Evolutionary conservation across 2,329 filamentous ascomycete genomes (phyloP), one percentile per base, ranked within the genome.

Genomic region (Fusarium vanettenii): DNA sequence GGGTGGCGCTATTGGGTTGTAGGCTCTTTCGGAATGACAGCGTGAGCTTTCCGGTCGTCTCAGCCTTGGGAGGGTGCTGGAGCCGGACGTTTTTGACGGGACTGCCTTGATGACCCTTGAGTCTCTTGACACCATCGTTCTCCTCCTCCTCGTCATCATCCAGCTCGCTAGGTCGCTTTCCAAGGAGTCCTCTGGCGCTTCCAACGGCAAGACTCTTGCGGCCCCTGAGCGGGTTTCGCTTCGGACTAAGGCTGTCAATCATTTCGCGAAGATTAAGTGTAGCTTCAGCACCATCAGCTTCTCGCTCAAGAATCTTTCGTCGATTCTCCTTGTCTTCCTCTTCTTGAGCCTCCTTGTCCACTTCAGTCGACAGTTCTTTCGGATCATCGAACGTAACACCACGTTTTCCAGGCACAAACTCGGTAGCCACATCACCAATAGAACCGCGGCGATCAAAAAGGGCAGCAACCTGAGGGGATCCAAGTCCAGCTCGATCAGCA

Each of bases 131-230:
- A 16, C 90, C 89, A 71, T 90, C 89, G 33, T 85, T 85, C 45
- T 91, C 89, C 61, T 90, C 88, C 6, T 91, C 91, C 11, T 91
- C 89, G 14, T 75, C 73, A 1, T 89, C 86, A 71, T 95, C 93
- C 60, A 95, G 87, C 81, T 95, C 93, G 16, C 84, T 84, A 0
- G 93, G 93, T 57, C 93, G 88, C 81, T 95, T 95, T 8, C 93
- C 93, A 6, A 95, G 85, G 22, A 95, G 83, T 0, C 93, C 93
- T 71, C 86, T 91, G 16, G 93, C 93, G 76, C 92, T 93, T 45
- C 93, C 93, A 22, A 94, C 90, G 73, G 93, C 92, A 60, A 95
- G 86, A 79, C 93, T 95, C 84, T 95, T 95, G 45, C 93, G 91
- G 16, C 91, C 91, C 66, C 88, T 91, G 8, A 93, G 76, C 7